These are phyloP conservation scores for Diaporthe vexans DNA, from an alignment of 2,329 filamentous ascomycete genomes.

Conservation along the genomic window DNA sequence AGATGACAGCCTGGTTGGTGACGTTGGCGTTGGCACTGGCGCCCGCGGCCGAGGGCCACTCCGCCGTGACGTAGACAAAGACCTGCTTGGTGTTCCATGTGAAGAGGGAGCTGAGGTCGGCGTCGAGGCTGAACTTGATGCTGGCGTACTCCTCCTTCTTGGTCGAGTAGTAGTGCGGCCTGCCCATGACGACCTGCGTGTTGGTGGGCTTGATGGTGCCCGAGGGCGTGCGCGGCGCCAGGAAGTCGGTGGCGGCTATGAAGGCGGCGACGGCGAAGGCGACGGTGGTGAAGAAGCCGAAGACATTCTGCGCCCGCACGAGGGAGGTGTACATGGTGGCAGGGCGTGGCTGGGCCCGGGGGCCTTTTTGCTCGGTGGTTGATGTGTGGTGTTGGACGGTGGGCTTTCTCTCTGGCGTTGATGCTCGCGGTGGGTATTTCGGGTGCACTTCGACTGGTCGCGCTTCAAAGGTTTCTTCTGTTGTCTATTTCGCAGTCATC, in stretches of 20 bases:
- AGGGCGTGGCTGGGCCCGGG: background rate
- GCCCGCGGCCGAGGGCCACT: constrained; percentile 64
- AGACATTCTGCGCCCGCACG: constrained; percentile 89
- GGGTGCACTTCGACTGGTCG: background rate
- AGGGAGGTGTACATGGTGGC: constrained; percentile 87
- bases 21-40: constrained; percentile 48
- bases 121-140: constrained; percentile 92
- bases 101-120: constrained; percentile 92
- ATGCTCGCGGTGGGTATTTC: background rate
- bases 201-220: constrained; percentile 76
- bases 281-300: constrained; percentile 98
- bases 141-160: constrained; percentile 97
- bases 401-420: background rate
- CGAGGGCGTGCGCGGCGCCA: constrained; percentile 76
- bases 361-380: background rate
- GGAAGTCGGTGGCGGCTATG: constrained; percentile 84
- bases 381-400: background rate
- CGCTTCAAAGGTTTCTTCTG: background rate
- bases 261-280: constrained; percentile 84
- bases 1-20: constrained; percentile 86
- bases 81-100: constrained; percentile 99
- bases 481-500: background rate
- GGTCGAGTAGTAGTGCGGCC: constrained; percentile 94
- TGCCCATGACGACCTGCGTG: constrained; percentile 91
- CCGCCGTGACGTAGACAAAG: constrained; percentile 95